A percentile compares a stretch with the other conserved stretches of the same genome.
Evolutionary conservation across 257 asterid species (phyloP).

Genomic region (Penstemon eatonii): DNA sequence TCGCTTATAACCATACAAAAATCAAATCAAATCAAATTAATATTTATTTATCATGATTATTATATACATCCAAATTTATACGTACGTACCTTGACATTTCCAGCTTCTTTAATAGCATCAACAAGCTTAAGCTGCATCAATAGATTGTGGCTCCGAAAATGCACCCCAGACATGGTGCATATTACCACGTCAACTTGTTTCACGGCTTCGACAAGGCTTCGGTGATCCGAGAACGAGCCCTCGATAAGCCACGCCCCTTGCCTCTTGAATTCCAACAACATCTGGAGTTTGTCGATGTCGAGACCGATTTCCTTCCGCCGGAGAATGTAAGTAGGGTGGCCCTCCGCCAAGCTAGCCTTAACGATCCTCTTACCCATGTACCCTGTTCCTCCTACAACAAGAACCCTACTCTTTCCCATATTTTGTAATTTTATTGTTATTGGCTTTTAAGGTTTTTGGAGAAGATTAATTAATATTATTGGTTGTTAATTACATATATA

Average conservation of each 20-base stretch:
- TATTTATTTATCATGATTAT: not conserved
- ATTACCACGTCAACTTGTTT: conserved; percentile 77
- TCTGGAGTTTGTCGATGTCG: conserved; percentile 68
- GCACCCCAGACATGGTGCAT: conserved; percentile 87
- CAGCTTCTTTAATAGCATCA: conserved; percentile 81
- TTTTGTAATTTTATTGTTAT: not conserved
- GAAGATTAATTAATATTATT: not conserved
- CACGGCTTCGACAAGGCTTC: conserved; percentile 73
- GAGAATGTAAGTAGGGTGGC: conserved; percentile 69
- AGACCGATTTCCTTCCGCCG: conserved; percentile 66
- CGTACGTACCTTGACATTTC: conserved; percentile 57
- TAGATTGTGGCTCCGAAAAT: conserved; percentile 68
- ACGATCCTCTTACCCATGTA: conserved; percentile 72
- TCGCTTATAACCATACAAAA: conserved; percentile 42
- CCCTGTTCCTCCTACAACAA: conserved; percentile 85
- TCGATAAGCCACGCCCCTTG: conserved; percentile 68
- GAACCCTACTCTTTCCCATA: conserved; percentile 68
- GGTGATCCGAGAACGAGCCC: conserved; percentile 69
- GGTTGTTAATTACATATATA: not conserved
- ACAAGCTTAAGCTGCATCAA: conserved; percentile 74
- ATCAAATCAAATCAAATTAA: not conserved
- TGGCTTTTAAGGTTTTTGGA: no score
- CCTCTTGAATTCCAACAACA: conserved; percentile 58
- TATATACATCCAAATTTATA: no score
- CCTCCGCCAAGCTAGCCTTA: conserved; percentile 69